Percentiles rank a stretch among this genome's conserved stretches.
phyloP scores from a whole-genome alignment of 108 stramenopile species.

The Nitzschia putrida region DNA sequence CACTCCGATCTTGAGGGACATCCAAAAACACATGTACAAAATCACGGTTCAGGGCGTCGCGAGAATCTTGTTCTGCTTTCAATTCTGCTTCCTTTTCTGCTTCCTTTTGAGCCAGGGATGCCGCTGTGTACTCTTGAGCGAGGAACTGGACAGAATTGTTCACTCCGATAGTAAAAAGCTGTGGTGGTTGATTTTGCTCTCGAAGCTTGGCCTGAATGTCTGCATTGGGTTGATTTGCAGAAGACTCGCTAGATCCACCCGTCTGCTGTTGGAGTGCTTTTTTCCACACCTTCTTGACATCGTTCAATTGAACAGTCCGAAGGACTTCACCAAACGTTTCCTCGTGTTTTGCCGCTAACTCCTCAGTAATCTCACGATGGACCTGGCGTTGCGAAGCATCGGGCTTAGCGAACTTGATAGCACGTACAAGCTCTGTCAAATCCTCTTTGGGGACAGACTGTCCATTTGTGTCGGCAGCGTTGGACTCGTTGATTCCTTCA shows the following conservation, averaged over 20 bases:
- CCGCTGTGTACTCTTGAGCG: constrained; percentile 45
- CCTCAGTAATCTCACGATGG: constrained; percentile 56
- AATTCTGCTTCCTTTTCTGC: constrained; percentile 4
- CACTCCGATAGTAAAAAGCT: constrained; percentile 68
- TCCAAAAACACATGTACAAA: constrained; percentile 67
- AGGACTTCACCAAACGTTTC: constrained; percentile 37
- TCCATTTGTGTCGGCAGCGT: too few species aligned
- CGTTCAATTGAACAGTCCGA: constrained; percentile 42
- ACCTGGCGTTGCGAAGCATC: constrained; percentile 55
- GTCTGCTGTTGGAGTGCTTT: constrained; percentile 48
- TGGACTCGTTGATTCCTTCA: too few species aligned
- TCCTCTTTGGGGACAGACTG: constrained; percentile 37
- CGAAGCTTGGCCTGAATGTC: constrained; percentile 17
- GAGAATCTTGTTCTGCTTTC: constrained; percentile 2
- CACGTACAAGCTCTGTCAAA: constrained; percentile 56
- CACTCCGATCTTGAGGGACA: constrained; percentile 57
- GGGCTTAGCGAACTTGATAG: constrained; percentile 68
- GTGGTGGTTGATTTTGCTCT: constrained; percentile 20
- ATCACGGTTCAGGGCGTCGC: neutral
- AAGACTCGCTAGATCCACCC: neutral
- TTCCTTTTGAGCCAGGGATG: neutral
- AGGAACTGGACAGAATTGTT: constrained; percentile 39
- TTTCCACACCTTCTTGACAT: constrained; percentile 80
- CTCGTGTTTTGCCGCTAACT: constrained; percentile 25
- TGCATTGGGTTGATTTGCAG: constrained; percentile 19